Base-by-base conservation (phyloP, 306 rosid genomes). In the Prunus padus region DNA sequence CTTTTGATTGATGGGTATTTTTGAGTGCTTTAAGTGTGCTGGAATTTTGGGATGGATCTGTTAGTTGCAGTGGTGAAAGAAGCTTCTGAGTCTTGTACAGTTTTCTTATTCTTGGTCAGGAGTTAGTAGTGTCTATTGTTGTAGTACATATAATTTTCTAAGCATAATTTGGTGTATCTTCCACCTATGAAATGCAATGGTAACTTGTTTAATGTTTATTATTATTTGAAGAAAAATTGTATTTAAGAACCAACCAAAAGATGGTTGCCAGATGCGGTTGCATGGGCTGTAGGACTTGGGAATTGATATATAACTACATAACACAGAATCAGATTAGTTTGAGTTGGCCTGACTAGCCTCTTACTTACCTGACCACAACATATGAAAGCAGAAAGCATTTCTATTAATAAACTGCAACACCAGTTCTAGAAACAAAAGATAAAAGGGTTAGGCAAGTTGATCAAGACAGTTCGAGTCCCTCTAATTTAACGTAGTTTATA, bases 11-110 rank as follows among this genome's bases (percentile, higher is more conserved):
- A 80, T 84, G 62, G 25, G 33, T 52, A 37, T 56, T 64, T 74
- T 25, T 56, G 65, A 69, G 80, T 81, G 84, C 52, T 71, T 72
- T 30, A 47, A 56, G 77, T 85, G 89, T 88, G 80, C 59, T 55
- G 19, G 73, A 60, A 75, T 79, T 18, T 62, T 57, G 12, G 47
- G 75, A 65, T 28, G 63, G 45, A 33, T 46, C 54, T 57, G 44
- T 70, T 73, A 61, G 46, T 72, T 68, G n/a, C 46, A 70, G 65
- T 67, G 71, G 67, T 77, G 65, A 67, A 70, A 65, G 65, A 73
- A 61, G 60, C 67, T 73, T 78, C 80, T 71, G 69, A 60, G 61
- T 71, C 54, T 71, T 86, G 83, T 85, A 74, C 76, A 84, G 73
- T 79, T 63, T 30, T 63, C 23, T n/a, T 57, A 54, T 40, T 78